These are phyloP conservation scores for Cladophialophora yegresii DNA, from an alignment of 2,329 filamentous ascomycete genomes.

Conservation along the genomic window DNA sequence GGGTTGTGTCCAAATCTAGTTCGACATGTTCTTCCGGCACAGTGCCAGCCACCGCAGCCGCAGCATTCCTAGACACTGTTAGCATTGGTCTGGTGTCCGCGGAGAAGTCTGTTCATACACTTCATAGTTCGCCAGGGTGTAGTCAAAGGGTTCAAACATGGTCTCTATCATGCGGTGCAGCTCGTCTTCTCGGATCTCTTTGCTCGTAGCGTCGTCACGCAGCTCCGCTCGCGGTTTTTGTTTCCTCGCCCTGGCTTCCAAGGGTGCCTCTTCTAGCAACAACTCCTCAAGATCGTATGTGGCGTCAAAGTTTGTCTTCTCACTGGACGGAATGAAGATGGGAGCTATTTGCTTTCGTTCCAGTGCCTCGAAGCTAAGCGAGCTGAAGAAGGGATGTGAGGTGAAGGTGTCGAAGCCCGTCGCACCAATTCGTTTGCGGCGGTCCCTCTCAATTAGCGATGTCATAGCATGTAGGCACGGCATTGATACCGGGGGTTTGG, in stretches of 20 bases:
- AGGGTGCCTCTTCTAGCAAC: conserved; percentile 86
- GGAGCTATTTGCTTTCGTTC: conserved; percentile 87
- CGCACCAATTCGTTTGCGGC: conserved; percentile 77
- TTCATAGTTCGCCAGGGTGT: conserved; percentile 77
- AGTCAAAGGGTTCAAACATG: conserved; percentile 93
- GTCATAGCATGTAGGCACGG: conserved; percentile 87
- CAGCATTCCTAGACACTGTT: conserved; percentile 37
- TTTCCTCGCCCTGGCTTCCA: conserved; percentile 86
- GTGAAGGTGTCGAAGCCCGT: conserved; percentile 81
- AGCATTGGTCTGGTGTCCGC: conserved; percentile 41
- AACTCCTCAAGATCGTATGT: conserved; percentile 97
- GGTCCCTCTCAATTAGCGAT: conserved; percentile 77
- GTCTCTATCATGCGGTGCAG: conserved; percentile 91
- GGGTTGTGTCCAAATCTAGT: conserved; percentile 29
- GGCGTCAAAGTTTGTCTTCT: conserved; percentile 98
- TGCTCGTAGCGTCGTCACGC: conserved; percentile 90
- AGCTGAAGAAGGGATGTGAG: conserved; percentile 83
- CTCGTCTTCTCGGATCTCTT: conserved; percentile 92
- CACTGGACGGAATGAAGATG: conserved; percentile 87
- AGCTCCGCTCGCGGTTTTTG: conserved; percentile 91
- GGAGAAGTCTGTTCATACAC: conserved; percentile 55
- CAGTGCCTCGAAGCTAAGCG: conserved; percentile 79
- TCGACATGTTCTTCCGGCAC: conserved; percentile 28
- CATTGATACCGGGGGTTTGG: conserved; percentile 83
- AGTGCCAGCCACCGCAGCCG: conserved; percentile 32